Evolutionary conservation across 2,329 filamentous ascomycete species (phyloP).

Genomic region (Curvularia lunata): DNA sequence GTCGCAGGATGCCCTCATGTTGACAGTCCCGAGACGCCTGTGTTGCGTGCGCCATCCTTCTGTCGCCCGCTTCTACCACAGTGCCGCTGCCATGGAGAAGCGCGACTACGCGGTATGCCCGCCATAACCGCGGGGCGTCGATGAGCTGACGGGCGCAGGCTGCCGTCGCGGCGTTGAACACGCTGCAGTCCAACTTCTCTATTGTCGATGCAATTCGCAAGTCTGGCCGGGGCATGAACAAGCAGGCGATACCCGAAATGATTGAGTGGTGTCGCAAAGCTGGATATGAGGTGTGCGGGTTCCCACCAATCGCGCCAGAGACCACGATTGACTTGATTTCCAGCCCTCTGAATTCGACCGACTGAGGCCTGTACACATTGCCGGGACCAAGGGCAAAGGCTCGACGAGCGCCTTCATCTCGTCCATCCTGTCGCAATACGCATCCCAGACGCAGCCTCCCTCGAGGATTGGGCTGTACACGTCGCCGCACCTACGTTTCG

Average conservation of each 20-base stretch:
- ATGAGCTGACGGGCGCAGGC: slow-evolving; percentile 54
- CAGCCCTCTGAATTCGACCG: slow-evolving; percentile 67
- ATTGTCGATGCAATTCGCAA: slow-evolving; percentile 78
- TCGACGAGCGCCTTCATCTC: slow-evolving; percentile 86
- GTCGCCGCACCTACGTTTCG: slow-evolving; percentile 82
- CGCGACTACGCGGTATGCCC: slow-evolving; percentile 46
- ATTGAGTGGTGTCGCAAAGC: slow-evolving; percentile 75
- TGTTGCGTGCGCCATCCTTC: slow-evolving; percentile 19
- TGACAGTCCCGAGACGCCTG: slow-evolving; percentile 32
- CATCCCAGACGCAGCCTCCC: slow-evolving; percentile 40
- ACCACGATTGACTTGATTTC: slow-evolving; percentile 14
- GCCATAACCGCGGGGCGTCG: background rate
- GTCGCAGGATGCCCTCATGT: slow-evolving; percentile 42
- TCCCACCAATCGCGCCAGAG: slow-evolving; percentile 14
- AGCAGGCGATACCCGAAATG: slow-evolving; percentile 81
- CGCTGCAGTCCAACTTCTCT: slow-evolving; percentile 79
- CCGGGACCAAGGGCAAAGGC: slow-evolving; percentile 94
- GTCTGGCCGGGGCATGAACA: slow-evolving; percentile 75
- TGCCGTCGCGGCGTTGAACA: slow-evolving; percentile 76
- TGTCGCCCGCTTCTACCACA: slow-evolving; percentile 26
- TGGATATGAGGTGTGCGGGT: slow-evolving; percentile 71
- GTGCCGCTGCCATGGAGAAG: slow-evolving; percentile 35
- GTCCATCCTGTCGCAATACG: slow-evolving; percentile 73
- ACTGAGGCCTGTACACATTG: slow-evolving; percentile 77
- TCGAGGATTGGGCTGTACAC: slow-evolving; percentile 79